phyloP scores from a whole-genome alignment of 495 filamentous ascomycete genomes.

The Penicillium mononematosum region DNA sequence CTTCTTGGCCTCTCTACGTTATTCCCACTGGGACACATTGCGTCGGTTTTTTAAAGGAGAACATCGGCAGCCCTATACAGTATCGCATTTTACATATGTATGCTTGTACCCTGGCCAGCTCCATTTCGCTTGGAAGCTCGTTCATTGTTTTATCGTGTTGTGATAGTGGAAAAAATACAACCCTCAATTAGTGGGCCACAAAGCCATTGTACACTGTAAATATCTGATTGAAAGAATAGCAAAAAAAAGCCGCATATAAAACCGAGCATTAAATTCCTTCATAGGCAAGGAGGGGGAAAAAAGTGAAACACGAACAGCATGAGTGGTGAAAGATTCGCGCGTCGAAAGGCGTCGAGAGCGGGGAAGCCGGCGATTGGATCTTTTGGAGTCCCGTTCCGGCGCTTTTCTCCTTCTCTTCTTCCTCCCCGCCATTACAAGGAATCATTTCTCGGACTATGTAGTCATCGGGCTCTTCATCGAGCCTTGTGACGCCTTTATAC shows the following conservation, averaged over 20 bases:
- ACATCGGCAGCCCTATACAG: neutral
- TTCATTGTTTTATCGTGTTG: neutral
- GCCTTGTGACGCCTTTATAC: constrained; percentile 37
- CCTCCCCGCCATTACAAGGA: constrained; percentile 33
- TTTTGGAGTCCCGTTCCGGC: constrained; percentile 39
- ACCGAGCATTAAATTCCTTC: neutral
- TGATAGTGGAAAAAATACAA: neutral
- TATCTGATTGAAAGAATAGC: neutral
- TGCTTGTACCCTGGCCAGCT: neutral
- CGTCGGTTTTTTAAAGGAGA: neutral
- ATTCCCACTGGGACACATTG: neutral
- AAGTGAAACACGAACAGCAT: constrained; percentile 11
- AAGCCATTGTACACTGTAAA: neutral
- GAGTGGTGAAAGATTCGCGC: constrained; percentile 23
- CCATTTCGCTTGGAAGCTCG: neutral
- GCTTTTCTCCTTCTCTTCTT: constrained; percentile 37
- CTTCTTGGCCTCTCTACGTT: neutral
- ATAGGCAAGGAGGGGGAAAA: constrained; percentile 1
- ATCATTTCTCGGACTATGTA: constrained; percentile 45
- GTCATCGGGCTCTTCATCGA: constrained; percentile 40
- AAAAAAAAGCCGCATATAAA: constrained; percentile 7
- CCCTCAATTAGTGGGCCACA: neutral
- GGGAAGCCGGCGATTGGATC: constrained; percentile 37
- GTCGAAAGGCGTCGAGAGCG: constrained; percentile 31
- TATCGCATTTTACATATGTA: neutral